Evolutionary conservation across 805 yeast species (phyloP), one percentile per base, ranked within the genome.

Genomic region (Lipomyces oligophaga): DNA sequence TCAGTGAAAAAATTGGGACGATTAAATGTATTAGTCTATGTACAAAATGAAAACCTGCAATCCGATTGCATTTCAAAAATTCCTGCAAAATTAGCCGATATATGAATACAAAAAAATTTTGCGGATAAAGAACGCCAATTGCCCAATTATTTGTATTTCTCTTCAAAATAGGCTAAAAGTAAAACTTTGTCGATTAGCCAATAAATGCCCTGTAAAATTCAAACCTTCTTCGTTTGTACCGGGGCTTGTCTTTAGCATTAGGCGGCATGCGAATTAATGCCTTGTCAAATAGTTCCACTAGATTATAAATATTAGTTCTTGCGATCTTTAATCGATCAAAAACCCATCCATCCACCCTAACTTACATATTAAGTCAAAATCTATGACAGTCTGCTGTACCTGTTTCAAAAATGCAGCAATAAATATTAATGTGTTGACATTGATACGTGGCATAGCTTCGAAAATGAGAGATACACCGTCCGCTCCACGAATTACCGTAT

Each of bases 381-480:
- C 20, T 43, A 58, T 49, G 47, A 58, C 68, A 20, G 39, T 50
- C 2, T 60, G 62, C 36, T 59, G 51, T 41, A 67, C 65, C 11
- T 63, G 47, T n/a, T 68, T 60, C 32, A 73, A 52, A 52, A 73
- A 72, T 8, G 70, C 65, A 15, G 64, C 58, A 24, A 73, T 32
- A 45, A 69, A 73, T 25, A 72, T 64, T 54, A 72, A 54, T 7
- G 70, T 67, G 45, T 72, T 72, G 22, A 71, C 71, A 40, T 73
- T 66, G 32, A 69, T 57, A 3, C 71, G 62, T 6, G 75, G 73
- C 6, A 72, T 49, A 3, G 58, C 61, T 36, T 72, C 77, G 30
- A 72, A 47, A 4, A 72, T 55, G 38, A 58, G 55, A 16, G 67
- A 63, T 40, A 64, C 56, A 28, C 67, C 62, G 36, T 60, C 64